phyloP scores from a whole-genome alignment of 768 basidiomycete species.

The Lentinula aciculospora region DNA sequence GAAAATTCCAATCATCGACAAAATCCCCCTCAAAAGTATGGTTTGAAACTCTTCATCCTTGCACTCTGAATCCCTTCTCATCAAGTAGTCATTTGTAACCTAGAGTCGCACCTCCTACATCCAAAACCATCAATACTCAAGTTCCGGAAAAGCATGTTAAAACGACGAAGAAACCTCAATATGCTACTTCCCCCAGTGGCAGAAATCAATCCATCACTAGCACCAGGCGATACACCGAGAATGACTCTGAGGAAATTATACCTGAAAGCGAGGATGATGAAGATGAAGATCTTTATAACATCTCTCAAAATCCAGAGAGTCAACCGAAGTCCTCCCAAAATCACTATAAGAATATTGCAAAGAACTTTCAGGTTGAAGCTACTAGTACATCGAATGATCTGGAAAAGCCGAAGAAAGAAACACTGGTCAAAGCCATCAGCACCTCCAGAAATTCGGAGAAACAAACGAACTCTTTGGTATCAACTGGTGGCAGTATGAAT shows the following conservation, averaged over 20 bases:
- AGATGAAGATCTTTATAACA: neutral
- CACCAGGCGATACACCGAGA: neutral
- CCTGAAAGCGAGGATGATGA: neutral
- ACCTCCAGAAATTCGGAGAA: neutral
- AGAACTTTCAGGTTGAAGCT: neutral
- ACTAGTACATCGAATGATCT: neutral
- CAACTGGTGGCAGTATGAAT: neutral
- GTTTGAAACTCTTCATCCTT: neutral
- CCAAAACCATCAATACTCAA: neutral
- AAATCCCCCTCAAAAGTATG: neutral
- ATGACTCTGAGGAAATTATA: neutral
- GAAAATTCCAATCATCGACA: neutral
- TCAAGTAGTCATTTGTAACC: neutral
- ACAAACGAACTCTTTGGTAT: neutral
- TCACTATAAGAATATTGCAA: neutral
- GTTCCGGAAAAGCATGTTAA: neutral
- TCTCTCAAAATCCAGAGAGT: neutral
- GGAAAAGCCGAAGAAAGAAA: neutral
- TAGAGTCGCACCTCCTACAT: neutral
- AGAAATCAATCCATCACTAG: neutral
- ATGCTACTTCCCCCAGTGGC: neutral
- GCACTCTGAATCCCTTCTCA: neutral
- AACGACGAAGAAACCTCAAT: neutral
- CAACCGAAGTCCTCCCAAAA: neutral
- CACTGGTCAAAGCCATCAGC: neutral